These are phyloP conservation scores for Ehretia macrophylla DNA, from an alignment of 257 asterid genomes.

Conservation along the genomic window DNA sequence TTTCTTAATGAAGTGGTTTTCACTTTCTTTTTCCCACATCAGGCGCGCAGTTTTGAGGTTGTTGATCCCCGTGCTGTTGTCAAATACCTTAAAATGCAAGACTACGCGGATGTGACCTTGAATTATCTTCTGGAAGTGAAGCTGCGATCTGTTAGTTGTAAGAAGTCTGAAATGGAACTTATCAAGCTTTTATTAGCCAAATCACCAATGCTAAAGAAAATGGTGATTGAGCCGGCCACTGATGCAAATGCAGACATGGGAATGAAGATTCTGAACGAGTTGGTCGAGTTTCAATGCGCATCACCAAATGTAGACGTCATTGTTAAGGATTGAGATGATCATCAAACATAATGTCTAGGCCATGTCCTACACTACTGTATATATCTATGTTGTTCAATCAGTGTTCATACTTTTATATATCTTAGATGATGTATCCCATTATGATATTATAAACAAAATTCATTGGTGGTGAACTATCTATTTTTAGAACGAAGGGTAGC, in stretches of 20 bases:
- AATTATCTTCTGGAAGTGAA: conserved; percentile 16
- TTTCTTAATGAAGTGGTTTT: background rate
- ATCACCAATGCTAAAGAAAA: conserved; percentile 11
- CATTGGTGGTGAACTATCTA: no score
- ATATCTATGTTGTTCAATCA: no score
- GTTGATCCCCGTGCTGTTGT: background rate
- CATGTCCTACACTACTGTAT: background rate
- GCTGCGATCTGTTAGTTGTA: background rate
- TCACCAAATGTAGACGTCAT: conserved; percentile 12
- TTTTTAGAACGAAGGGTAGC: no score
- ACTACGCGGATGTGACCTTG: background rate
- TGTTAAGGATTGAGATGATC: background rate
- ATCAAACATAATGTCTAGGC: background rate
- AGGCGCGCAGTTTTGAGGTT: background rate
- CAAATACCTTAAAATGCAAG: conserved; percentile 2
- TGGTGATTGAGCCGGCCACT: background rate
- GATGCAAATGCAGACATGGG: background rate
- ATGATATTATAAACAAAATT: no score
- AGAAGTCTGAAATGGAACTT: conserved; percentile 7
- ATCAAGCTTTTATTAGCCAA: conserved; percentile 13
- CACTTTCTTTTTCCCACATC: background rate
- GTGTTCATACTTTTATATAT: no score
- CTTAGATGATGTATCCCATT: no score
- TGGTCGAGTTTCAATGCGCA: background rate
- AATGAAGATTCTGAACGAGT: background rate